Base-by-base conservation (phyloP, 176 grass and related monocot species). In the Miscanthus lutarioriparius region DNA sequence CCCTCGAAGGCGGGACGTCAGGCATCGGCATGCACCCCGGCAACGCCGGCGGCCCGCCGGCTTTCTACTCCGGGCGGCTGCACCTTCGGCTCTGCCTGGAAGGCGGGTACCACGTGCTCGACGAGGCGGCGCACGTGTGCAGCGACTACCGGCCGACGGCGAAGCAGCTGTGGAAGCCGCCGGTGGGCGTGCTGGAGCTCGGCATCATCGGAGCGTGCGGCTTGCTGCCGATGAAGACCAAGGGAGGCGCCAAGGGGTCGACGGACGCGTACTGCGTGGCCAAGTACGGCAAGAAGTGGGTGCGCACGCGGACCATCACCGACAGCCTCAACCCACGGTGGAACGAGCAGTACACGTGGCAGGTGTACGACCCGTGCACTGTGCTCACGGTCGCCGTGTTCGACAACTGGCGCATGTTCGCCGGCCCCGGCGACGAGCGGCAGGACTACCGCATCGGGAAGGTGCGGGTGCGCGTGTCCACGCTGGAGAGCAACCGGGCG, bases 311-410 rank as follows among this genome's bases (percentile, higher is more conserved):
- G 28, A 98, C 96, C 61, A 82, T 99, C 27, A 87, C 88, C 35
- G 96, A 99, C 79, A 92, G 38, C 87, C 91, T 99, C 11, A 94
- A 84, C 87, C 96, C 96, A 6, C 86, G 87, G 49, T 99, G 96
- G 96, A 99, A 99, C 80, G 96, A 99, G 75, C 96, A 99, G 89
- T 99, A 99, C 93, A 96, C 91, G 22, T 99, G 96, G 96, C 96
- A 90, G 75, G 96, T 99, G 15, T 96, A 99, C 90, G 96, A 99
- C 80, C 96, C 96, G 0, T 99, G 96, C 89, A 99, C 96, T 0
- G 91, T 96, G 58, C 89, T 99, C 17, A 96, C 96, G 11, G 87
- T 99, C 0, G 93, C 91, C 32, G 92, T 96, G 23, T 99, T 99
- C 86, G 96, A 99, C 87, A 99, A 99, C 89, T 96, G 93, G 93